These are phyloP conservation scores for Psilocybe tampanensis DNA, from an alignment of 768 basidiomycete genomes.

Conservation along the genomic window DNA sequence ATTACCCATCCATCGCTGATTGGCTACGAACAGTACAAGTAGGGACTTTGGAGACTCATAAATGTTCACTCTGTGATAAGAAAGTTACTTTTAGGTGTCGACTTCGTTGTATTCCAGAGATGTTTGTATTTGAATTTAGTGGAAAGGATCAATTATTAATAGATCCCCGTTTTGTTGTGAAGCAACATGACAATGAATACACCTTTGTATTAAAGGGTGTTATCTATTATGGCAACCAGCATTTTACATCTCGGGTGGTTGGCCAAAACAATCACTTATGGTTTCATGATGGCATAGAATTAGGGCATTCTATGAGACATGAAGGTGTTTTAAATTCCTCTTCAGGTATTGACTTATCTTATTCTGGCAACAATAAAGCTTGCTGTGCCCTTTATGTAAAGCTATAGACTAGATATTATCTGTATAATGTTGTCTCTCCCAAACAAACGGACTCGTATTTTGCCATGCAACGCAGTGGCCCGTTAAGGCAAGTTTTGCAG, in stretches of 20 bases:
- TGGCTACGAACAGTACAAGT: not conserved
- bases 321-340: not conserved
- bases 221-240: conserved; percentile 1
- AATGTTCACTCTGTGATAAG: not conserved
- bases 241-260: conserved; percentile 6
- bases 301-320: not conserved
- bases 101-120: not conserved
- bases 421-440: no score
- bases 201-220: not conserved
- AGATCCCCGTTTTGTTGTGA: not conserved
- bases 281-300: conserved; percentile 8
- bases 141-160: not conserved
- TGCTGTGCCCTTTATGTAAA: no score
- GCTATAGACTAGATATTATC: no score
- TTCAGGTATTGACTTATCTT: no score
- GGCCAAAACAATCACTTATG: not conserved
- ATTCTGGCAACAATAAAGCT: no score
- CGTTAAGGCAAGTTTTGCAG: no score
- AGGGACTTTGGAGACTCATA: not conserved
- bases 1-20: not conserved
- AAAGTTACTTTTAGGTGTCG: not conserved
- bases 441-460: no score
- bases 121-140: not conserved
- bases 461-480: no score
- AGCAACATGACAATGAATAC: not conserved